Percentiles rank a stretch among this genome's conserved stretches.
Evolutionary conservation across 345 rosid genomes (phyloP).

Genomic region (Trapa bicornis): DNA sequence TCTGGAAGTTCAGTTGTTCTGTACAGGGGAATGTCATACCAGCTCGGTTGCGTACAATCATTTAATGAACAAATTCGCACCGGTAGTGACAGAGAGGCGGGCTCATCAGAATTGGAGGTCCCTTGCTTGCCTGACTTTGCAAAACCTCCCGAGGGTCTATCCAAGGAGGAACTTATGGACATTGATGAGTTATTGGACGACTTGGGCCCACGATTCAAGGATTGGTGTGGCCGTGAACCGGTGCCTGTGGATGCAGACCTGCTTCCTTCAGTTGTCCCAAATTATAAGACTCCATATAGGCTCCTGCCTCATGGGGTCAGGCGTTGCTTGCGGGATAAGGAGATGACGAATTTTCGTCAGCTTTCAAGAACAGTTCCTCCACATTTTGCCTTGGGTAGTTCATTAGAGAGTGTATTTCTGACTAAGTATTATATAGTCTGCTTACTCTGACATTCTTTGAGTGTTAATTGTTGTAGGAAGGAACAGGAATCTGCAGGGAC

Average conservation of each 20-base stretch:
- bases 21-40: slow-evolving; percentile 72
- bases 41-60: slow-evolving; percentile 55
- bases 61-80: slow-evolving; percentile 31
- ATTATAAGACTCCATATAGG: slow-evolving; percentile 60
- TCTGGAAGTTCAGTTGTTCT: slow-evolving; percentile 85
- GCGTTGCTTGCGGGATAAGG: slow-evolving; percentile 37
- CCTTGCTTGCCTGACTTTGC: slow-evolving; percentile 23
- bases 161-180: slow-evolving; percentile 44
- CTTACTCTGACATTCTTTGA: slow-evolving; percentile 7
- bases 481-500: slow-evolving; percentile 73
- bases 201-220: slow-evolving; percentile 75
- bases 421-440: background rate
- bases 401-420: background rate
- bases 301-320: slow-evolving; percentile 60
- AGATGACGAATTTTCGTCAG: slow-evolving; percentile 58
- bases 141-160: slow-evolving; percentile 31
- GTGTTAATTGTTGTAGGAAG: slow-evolving; percentile 40
- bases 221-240: slow-evolving; percentile 90
- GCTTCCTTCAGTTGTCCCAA: slow-evolving; percentile 64
- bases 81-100: slow-evolving; percentile 12
- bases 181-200: slow-evolving; percentile 60
- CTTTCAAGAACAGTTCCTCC: slow-evolving; percentile 64
- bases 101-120: slow-evolving; percentile 10
- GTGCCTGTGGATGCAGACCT: slow-evolving; percentile 85
- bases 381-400: slow-evolving; percentile 75